Evolutionary conservation across 352 stramenopile genomes (phyloP).

Genomic region (Pythium angustatum): DNA sequence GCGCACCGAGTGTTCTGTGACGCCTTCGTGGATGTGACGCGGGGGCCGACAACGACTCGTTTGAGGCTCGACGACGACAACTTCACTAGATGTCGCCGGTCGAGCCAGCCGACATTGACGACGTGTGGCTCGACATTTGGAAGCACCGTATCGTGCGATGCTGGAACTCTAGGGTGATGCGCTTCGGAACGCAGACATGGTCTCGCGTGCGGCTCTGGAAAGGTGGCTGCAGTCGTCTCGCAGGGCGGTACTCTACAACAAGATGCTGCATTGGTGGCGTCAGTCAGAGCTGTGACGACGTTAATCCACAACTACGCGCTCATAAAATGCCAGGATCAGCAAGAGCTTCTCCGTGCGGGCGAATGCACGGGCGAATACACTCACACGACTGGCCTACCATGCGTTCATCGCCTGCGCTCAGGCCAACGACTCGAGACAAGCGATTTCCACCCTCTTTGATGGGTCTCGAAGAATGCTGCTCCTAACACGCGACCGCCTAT

Average conservation of each 20-base stretch:
- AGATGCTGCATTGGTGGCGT: conserved; percentile 24
- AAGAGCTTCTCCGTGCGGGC: background rate
- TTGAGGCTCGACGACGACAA: conserved; percentile 10
- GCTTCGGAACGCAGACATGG: conserved; percentile 26
- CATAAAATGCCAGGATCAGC: background rate
- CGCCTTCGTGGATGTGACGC: background rate
- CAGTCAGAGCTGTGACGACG: background rate
- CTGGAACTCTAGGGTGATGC: conserved; percentile 15
- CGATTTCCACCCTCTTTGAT: conserved; percentile 7
- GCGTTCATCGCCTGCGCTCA: background rate
- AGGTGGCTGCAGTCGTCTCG: conserved; percentile 3
- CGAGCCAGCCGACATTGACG: conserved; percentile 15
- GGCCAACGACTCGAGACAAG: background rate
- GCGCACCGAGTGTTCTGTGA: conserved; percentile 1
- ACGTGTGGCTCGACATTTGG: conserved; percentile 26
- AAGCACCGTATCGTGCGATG: conserved; percentile 25
- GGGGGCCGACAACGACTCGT: background rate
- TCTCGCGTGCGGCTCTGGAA: conserved; percentile 25
- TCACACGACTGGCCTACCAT: background rate
- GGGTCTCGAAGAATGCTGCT: background rate
- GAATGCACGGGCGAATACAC: background rate
- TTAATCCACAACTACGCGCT: conserved; percentile 3
- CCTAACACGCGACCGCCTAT: background rate
- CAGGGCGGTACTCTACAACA: conserved; percentile 1
- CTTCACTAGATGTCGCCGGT: background rate